These are phyloP conservation scores for Eutrema japonicum DNA, from an alignment of 345 rosid genomes.

Conservation along the genomic window DNA sequence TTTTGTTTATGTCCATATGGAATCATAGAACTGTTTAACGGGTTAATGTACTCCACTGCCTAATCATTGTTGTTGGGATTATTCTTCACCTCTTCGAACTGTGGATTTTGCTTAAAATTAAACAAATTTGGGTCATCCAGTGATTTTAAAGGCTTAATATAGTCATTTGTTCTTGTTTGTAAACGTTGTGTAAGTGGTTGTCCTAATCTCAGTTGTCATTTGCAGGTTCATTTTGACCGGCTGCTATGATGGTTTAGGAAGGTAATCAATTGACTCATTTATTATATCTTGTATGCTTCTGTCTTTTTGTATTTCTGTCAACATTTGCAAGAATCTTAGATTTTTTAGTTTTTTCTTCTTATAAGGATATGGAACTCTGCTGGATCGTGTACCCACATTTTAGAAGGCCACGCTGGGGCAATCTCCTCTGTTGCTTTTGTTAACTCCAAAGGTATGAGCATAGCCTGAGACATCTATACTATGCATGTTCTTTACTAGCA, in stretches of 20 bases:
- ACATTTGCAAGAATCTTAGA: constrained; percentile 26
- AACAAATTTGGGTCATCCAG: neutral
- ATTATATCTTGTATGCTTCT: neutral
- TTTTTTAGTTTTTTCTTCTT: constrained; percentile 7
- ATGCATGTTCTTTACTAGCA: constrained; percentile 1
- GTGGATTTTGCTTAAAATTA: neutral
- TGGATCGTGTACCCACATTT: constrained; percentile 72
- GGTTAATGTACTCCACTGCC: neutral
- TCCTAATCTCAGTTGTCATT: constrained; percentile 29
- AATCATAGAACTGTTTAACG: neutral
- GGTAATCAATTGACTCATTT: constrained; percentile 49
- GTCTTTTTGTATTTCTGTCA: constrained; percentile 5
- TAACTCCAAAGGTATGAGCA: constrained; percentile 56
- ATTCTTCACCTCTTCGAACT: neutral
- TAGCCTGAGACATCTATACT: neutral
- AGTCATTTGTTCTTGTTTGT: neutral
- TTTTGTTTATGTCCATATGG: constrained; percentile 3
- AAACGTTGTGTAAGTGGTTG: neutral
- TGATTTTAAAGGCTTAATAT: neutral
- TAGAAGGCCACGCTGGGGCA: constrained; percentile 81
- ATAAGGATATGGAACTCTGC: constrained; percentile 79
- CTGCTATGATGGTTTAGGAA: constrained; percentile 81
- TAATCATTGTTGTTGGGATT: neutral
- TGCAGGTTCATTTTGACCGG: constrained; percentile 93
- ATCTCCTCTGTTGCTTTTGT: constrained; percentile 73